Conservation (phyloP, 2,329 filamentous ascomycete genomes). For the Raffaelea arxii region DNA sequence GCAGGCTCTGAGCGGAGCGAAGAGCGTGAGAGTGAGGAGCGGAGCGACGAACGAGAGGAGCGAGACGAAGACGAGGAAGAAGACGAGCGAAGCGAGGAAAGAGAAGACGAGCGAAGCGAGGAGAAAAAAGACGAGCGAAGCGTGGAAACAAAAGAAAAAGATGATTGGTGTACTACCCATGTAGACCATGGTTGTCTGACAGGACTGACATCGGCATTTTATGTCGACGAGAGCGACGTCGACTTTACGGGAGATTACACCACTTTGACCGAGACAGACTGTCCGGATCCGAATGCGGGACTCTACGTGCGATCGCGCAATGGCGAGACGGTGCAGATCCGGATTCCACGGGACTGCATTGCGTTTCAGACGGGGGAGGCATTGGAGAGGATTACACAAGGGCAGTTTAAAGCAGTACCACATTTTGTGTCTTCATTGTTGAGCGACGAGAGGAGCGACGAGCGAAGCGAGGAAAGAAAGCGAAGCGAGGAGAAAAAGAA, state of each 20-base stretch:
- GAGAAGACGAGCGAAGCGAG: not conserved
- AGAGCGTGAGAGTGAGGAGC: not conserved
- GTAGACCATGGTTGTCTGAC: constrained; percentile 91
- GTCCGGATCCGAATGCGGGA: constrained; percentile 76
- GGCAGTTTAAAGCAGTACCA: constrained; percentile 85
- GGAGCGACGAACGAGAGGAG: not conserved
- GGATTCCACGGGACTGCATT: constrained; percentile 82
- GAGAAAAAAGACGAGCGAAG: not conserved
- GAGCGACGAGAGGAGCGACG: constrained; percentile 43
- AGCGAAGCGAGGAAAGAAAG: not conserved
- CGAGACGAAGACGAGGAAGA: not conserved
- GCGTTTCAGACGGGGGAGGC: constrained; percentile 95
- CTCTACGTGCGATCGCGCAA: constrained; percentile 89
- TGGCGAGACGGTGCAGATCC: constrained; percentile 77
- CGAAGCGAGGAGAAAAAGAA: constrained; percentile 48
- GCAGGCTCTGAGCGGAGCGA: constrained; percentile 12
- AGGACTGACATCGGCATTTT: constrained; percentile 91
- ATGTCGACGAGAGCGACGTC: constrained; percentile 62
- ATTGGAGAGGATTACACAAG: constrained; percentile 81
- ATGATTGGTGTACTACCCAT: constrained; percentile 92
- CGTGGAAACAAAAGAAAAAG: constrained; percentile 41
- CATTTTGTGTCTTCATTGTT: constrained; percentile 96
- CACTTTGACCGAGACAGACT: constrained; percentile 59
- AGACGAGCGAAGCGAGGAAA: not conserved
- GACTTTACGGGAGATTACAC: constrained; percentile 20